phyloP scores from a whole-genome alignment of 768 basidiomycete genomes.

The Lentinula raphanica region DNA sequence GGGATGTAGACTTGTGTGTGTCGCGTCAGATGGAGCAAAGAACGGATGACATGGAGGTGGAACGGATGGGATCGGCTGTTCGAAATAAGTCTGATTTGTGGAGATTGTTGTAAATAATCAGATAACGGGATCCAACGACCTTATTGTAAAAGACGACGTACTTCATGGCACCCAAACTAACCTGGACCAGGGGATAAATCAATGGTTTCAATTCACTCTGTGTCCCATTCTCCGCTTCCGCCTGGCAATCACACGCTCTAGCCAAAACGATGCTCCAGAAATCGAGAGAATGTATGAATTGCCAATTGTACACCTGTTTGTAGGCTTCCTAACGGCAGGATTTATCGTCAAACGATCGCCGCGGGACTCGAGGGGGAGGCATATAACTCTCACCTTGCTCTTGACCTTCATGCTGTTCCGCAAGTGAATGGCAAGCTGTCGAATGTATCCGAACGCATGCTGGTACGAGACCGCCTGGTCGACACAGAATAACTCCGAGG shows the following conservation, averaged over 20 bases:
- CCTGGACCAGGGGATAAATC: conserved; percentile 93
- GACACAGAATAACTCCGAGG: conserved; percentile 84
- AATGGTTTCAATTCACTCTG: conserved; percentile 83
- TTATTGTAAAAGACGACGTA: conserved; percentile 33
- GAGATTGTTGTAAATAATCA: too few species aligned
- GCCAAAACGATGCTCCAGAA: conserved; percentile 92
- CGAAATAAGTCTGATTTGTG: conserved; percentile 65
- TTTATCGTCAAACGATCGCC: background rate
- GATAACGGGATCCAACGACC: conserved; percentile 6
- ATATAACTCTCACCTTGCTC: conserved; percentile 53
- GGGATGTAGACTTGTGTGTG: conserved; percentile 87
- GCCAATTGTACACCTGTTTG: conserved; percentile 98
- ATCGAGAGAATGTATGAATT: conserved; percentile 92
- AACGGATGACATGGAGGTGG: conserved; percentile 87
- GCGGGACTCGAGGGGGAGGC: background rate
- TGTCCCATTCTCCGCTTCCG: conserved; percentile 42
- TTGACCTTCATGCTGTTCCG: conserved; percentile 87
- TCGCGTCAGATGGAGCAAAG: conserved; percentile 77
- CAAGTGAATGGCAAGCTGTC: conserved; percentile 90
- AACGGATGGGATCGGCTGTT: conserved; percentile 92
- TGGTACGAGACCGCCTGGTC: conserved; percentile 76
- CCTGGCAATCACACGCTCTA: conserved; percentile 65
- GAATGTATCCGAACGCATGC: conserved; percentile 93
- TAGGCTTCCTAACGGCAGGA: conserved; percentile 65
- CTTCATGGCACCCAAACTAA: conserved; percentile 90